Conservation (phyloP, 2,329 filamentous ascomycete genomes). For the Diatrype stigma region DNA sequence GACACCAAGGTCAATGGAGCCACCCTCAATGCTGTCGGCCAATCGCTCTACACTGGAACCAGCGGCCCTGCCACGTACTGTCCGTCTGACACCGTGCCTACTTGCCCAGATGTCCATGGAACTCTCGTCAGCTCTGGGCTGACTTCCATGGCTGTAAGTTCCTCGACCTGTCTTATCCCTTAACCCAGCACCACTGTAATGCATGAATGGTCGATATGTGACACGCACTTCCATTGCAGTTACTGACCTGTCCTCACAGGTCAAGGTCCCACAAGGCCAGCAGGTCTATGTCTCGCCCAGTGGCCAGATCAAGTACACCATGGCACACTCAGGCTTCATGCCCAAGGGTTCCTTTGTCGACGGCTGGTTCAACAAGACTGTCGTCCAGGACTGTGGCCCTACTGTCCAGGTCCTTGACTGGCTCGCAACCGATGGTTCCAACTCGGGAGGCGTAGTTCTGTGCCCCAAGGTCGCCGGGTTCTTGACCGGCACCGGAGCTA, state of each 20-base stretch:
- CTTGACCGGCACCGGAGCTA: conserved; percentile 17
- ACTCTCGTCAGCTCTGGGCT: conserved; percentile 21
- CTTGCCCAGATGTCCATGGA: conserved; percentile 19
- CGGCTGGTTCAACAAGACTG: conserved; percentile 38
- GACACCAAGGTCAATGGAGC: conserved; percentile 16
- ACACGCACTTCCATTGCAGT: neutral
- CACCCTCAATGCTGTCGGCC: conserved; percentile 16
- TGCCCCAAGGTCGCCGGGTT: conserved; percentile 19
- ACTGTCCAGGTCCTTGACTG: conserved; percentile 21
- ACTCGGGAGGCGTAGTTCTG: conserved; percentile 21
- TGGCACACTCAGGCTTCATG: conserved; percentile 48
- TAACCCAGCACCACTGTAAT: neutral
- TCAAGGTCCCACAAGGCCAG: conserved; percentile 60
- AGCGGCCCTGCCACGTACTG: conserved; percentile 22
- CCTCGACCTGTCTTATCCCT: neutral
- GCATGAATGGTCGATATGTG: too few relatives aligned
- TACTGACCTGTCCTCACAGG: conserved; percentile 20
- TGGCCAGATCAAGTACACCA: conserved; percentile 53
- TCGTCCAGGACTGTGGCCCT: conserved; percentile 20
- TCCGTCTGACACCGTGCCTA: conserved; percentile 6
- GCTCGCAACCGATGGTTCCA: conserved; percentile 24
- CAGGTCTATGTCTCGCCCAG: conserved; percentile 51
- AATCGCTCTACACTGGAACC: conserved; percentile 20
- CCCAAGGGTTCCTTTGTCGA: conserved; percentile 46
- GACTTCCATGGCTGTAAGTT: conserved; percentile 21